Evolutionary conservation across 2,329 filamentous ascomycete genomes (phyloP), one percentile per base, ranked within the genome.

Genomic region (Penicillium sp.): DNA sequence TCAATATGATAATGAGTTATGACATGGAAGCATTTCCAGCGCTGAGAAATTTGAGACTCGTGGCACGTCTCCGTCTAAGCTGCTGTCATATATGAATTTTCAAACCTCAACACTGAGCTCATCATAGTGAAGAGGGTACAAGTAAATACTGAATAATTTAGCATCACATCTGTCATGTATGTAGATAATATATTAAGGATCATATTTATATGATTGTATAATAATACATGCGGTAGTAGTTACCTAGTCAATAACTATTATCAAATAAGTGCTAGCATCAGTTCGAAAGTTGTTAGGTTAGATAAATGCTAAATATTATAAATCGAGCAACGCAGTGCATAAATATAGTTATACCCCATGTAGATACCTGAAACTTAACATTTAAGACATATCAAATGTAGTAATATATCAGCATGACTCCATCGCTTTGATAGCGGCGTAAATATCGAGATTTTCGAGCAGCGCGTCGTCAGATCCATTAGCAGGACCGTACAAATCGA

Each of bases 361-460:
- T 49, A n/a, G n/a, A n/a, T n/a, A n/a, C n/a, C n/a, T n/a, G n/a
- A n/a, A n/a, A n/a, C n/a, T n/a, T n/a, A n/a, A n/a, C n/a, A n/a
- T n/a, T n/a, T n/a, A n/a, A n/a, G 3, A 49, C 6, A 42, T 3
- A 54, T 12, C 48, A 12, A 21, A 5, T 2, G 18, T 24, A 38
- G 14, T n/a, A 18, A 23, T 5, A 30, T 5, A n/a, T 52, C 38
- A 28, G 14, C 14, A 40, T 8, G 24, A 26, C 16, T 18, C 14
- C 24, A 47, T 40, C 16, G 49, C 14, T 4, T 49, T 35, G 12
- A 59, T 59, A 42, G 57, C 47, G 12, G 43, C 33, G 21, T 46
- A 55, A 21, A 67, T 62, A 49, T 68, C 61, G 3, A 60, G 28
- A 23, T 47, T 48, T 5, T 60, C 56, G 3, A 57, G 18, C 47